Base-by-base conservation (phyloP, 345 rosid genomes). In the Psidium friedrichsthalianum region DNA sequence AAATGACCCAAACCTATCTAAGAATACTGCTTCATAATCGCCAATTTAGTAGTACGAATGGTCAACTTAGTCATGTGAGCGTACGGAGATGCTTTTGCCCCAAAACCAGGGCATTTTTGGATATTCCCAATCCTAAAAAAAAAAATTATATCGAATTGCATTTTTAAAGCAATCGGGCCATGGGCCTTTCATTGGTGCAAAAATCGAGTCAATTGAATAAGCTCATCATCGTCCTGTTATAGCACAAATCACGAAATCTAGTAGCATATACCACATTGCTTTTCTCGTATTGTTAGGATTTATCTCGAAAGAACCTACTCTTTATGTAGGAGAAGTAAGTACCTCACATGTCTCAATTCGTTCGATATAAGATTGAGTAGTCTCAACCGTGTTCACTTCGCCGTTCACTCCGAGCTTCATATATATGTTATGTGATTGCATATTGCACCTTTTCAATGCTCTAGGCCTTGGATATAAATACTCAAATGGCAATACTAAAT, bases 261-360 rank as follows among this genome's bases (percentile, higher is more conserved):
- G 90, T 85, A 1, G 92, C 83, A 74, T 85, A 27, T 15, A 90
- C 89, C 52, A 90, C 86, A 82, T n/a, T n/a, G n/a, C n/a, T n/a
- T n/a, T n/a, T n/a, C n/a, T n/a, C n/a, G n/a, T n/a, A n/a, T n/a
- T n/a, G n/a, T n/a, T 88, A 89, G 85, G 25, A 8, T 40, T 40
- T 40, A 14, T 80, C 87, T 86, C 82, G 49, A 49, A 88, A 87
- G 18, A 40, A 40, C 40, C 40, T 40, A 40, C 40, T 40, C 40
- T 40, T 90, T 88, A 82, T 90, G 88, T 74, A 90, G 56, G 29
- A 88, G 87, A 47, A 89, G 86, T 83, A 90, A 85, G 83, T 86
- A 86, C 58, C n/a, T n/a, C n/a, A n/a, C n/a, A n/a, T n/a, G n/a
- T n/a, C 85, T 86, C 89, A 89, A 69, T 86, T 90, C 86, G 2